Evolutionary conservation across 1,139 yeast genomes (phyloP).

Genomic region (Meyerozyma smithsonii): DNA sequence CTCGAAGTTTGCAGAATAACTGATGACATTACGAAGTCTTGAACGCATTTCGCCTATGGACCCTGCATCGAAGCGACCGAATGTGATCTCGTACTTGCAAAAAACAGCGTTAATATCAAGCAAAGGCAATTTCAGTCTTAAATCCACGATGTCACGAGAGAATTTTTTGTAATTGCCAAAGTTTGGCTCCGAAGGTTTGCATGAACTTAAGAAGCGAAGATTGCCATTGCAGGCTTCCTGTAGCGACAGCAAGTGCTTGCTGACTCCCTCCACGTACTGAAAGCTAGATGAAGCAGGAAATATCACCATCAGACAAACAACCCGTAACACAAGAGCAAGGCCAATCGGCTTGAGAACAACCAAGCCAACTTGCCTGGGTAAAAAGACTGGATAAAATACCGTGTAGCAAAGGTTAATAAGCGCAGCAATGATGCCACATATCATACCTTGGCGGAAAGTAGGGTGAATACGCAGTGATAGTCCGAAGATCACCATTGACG

Average conservation of each 20-base stretch:
- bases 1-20: conserved; percentile 24
- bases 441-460: conserved; percentile 17
- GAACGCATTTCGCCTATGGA: conserved; percentile 26
- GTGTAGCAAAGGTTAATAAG: conserved; percentile 23
- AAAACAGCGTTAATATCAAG: conserved; percentile 18
- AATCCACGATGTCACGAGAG: conserved; percentile 16
- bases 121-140: conserved; percentile 18
- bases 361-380: conserved; percentile 18
- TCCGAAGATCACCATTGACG: conserved; percentile 24
- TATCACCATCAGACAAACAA: conserved; percentile 17
- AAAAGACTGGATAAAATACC: conserved; percentile 25
- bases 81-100: conserved; percentile 22
- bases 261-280: conserved; percentile 18
- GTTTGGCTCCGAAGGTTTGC: conserved; percentile 25
- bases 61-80: conserved; percentile 27
- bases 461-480: conserved; percentile 18
- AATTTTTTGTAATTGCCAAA: conserved; percentile 21
- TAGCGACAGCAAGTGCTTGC: conserved; percentile 14
- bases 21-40: conserved; percentile 19
- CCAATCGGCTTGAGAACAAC: conserved; percentile 23
- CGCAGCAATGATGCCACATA: conserved; percentile 20
- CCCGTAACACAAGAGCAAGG: conserved; percentile 18
- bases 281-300: conserved; percentile 31
- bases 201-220: conserved; percentile 19
- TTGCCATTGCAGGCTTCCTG: conserved; percentile 18